Base-by-base conservation (phyloP, 2,329 filamentous ascomycete genomes). In the Trichoderma lentiforme region DNA sequence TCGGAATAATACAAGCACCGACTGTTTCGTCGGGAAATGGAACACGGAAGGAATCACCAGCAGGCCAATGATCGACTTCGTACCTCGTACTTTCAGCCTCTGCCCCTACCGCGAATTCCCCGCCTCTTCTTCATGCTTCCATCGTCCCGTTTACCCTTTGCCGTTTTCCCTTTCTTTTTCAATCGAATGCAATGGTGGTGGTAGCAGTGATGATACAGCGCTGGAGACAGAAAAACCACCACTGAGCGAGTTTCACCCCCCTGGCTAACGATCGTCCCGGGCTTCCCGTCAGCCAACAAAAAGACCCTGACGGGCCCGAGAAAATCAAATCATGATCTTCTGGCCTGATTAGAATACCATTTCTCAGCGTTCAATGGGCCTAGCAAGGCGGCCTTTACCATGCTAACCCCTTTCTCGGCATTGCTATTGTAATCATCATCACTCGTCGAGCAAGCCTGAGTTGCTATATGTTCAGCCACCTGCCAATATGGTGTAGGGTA, bases 1-100 rank as follows among this genome's bases (percentile, higher is more conserved):
- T 30, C 66, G 56, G 66, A 69, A 69, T 34, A 69, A 69, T 43
- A 34, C 66, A 60, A 61, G 28, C 36, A 26, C 66, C 66, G 66
- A 61, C 56, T 51, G 34, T 24, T 8, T 43, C 39, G 15, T 43
- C 39, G 56, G 26, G 30, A 30, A 32, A 14, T 28, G 39, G 53
- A n/a, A 30, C 34, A 7, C 8, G 53, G 53, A 43, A 32, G 36
- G 65, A 39, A 32, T 2, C 51, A 15, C 62, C 39, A 56, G 51
- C 51, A 24, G 26, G 60, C 32, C 36, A 4, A 24, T 24, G 47
- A 24, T 24, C 47, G 0, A 2, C 47, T 53, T 53, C n/a, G 47
- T 21, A 14, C 1, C 47, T 53, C 47, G 56, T 30, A 32, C 39
- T 58, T 30, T 6, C 34, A 15, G 14, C 24, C 32, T 26, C n/a